phyloP scores from a whole-genome alignment of 2,329 filamentous ascomycete genomes.

The Beauveria sp. region DNA sequence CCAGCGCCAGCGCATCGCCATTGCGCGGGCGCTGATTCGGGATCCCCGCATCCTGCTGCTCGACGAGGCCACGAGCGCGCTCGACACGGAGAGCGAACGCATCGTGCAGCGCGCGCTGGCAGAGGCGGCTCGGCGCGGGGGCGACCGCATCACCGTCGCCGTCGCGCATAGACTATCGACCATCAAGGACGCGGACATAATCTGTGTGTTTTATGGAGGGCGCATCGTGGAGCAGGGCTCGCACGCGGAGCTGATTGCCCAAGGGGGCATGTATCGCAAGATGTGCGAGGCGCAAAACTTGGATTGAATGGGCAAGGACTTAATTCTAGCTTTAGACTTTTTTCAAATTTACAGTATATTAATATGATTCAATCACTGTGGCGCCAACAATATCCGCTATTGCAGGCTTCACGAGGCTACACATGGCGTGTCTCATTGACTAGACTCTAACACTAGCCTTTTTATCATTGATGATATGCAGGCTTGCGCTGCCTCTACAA shows the following conservation, averaged over 20 bases:
- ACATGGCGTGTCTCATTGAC: too few species aligned
- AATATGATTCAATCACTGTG: not conserved
- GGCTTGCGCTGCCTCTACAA: too few species aligned
- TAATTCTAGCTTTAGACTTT: not conserved
- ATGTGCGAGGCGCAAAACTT: conserved; percentile 38
- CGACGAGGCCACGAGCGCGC: conserved; percentile 84
- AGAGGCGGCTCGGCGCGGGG: conserved; percentile 64
- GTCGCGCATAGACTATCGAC: conserved; percentile 89
- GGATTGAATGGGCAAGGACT: conserved; percentile 14
- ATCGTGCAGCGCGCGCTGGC: conserved; percentile 80
- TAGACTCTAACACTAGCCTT: too few species aligned
- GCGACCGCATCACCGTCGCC: conserved; percentile 78
- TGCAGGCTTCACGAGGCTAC: too few species aligned
- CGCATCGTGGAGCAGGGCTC: conserved; percentile 49
- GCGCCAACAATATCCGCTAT: too few species aligned
- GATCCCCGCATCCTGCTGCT: conserved; percentile 88
- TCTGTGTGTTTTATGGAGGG: conserved; percentile 53
- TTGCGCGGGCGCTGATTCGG: conserved; percentile 81
- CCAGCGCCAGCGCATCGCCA: conserved; percentile 88
- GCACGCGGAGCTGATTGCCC: conserved; percentile 45
- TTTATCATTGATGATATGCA: too few species aligned
- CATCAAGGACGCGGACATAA: conserved; percentile 64
- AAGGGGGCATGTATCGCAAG: conserved; percentile 38
- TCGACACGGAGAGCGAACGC: conserved; percentile 92
- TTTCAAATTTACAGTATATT: not conserved